Percentiles rank a stretch among this genome's conserved stretches.
phyloP scores from a whole-genome alignment of 768 basidiomycete species.

The Mycena indigotica region DNA sequence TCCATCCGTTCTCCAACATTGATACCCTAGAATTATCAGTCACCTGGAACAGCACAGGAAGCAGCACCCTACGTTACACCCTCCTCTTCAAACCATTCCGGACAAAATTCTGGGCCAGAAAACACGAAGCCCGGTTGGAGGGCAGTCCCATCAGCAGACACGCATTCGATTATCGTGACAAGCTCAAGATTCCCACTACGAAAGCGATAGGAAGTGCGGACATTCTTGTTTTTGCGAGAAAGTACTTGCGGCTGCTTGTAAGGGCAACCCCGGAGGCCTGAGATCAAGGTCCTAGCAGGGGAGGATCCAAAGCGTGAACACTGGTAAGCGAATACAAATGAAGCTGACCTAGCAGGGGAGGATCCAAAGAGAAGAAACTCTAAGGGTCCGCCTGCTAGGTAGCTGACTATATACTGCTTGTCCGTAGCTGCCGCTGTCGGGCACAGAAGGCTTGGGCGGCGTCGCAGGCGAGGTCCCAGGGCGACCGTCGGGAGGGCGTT shows the following conservation, averaged over 20 bases:
- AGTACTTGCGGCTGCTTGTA: slow-evolving; percentile 4
- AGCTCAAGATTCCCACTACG: slow-evolving; percentile 31
- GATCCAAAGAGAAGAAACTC: too few species aligned
- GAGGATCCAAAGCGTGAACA: too few species aligned
- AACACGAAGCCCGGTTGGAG: slow-evolving; percentile 32
- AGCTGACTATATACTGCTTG: too few species aligned
- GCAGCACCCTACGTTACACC: slow-evolving; percentile 19
- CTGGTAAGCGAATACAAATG: too few species aligned
- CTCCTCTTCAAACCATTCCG: slow-evolving; percentile 29
- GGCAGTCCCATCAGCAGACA: slow-evolving; percentile 31
- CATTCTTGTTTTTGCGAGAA: background rate
- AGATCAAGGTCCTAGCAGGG: too few species aligned
- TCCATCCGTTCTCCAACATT: slow-evolving; percentile 45
- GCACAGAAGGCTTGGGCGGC: too few species aligned
- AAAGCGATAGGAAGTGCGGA: slow-evolving; percentile 12
- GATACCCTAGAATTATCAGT: slow-evolving; percentile 32
- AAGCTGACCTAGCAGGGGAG: too few species aligned
- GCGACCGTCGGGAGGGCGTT: too few species aligned
- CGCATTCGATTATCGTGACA: slow-evolving; percentile 36
- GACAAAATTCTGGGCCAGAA: slow-evolving; percentile 16
- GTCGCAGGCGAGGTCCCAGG: too few species aligned
- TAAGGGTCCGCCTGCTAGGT: too few species aligned
- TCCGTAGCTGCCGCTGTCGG: too few species aligned
- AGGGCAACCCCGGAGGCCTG: too few species aligned
- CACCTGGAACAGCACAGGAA: background rate